phyloP scores from a whole-genome alignment of 768 basidiomycete species.

The Tricholoma bakamatsutake region DNA sequence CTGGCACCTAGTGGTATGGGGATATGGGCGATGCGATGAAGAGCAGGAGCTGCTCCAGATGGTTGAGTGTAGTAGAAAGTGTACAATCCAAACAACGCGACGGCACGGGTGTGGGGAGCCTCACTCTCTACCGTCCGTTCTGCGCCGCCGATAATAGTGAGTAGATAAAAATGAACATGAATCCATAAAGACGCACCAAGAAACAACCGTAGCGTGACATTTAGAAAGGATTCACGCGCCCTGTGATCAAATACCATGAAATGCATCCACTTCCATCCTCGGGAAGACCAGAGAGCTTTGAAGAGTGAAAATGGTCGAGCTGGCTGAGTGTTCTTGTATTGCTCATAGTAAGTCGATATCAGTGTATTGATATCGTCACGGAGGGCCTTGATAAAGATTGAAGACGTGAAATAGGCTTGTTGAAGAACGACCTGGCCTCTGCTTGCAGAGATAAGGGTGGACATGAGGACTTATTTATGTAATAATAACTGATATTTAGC shows the following conservation, averaged over 20 bases:
- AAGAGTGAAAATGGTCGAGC: constrained; percentile 60
- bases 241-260: constrained; percentile 68
- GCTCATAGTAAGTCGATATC: constrained; percentile 45
- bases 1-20: constrained; percentile 55
- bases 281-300: constrained; percentile 59
- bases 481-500: background rate
- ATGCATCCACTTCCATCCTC: constrained; percentile 74
- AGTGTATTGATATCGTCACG: constrained; percentile 59
- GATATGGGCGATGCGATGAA: constrained; percentile 48
- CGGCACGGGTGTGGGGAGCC: constrained; percentile 47
- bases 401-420: constrained; percentile 75
- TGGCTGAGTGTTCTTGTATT: constrained; percentile 29
- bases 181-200: constrained; percentile 40
- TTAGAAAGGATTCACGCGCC: constrained; percentile 58
- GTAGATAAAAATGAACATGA: background rate
- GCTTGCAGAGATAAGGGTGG: constrained; percentile 42
- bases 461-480: constrained; percentile 26
- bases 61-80: constrained; percentile 69
- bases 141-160: constrained; percentile 19
- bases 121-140: constrained; percentile 49
- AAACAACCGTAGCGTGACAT: constrained; percentile 56
- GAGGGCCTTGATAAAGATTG: constrained; percentile 58
- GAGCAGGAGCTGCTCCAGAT: constrained; percentile 39
- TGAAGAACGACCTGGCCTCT: constrained; percentile 64
- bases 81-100: constrained; percentile 66